Percentiles rank a stretch among this genome's conserved stretches.
phyloP scores from a whole-genome alignment of 495 filamentous ascomycete genomes.

The Neurospora sp. region DNA sequence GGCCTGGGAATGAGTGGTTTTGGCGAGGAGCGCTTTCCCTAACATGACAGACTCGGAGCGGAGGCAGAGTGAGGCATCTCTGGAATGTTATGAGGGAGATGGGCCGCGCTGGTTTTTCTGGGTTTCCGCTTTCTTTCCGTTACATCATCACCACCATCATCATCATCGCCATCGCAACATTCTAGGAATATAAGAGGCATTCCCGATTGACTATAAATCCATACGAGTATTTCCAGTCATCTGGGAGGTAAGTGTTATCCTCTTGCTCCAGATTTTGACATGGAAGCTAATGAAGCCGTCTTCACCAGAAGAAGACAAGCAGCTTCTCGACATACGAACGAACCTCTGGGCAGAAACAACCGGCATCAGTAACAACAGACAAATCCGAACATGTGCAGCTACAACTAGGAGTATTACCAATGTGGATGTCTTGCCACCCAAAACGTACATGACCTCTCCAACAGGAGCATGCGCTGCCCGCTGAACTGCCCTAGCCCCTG shows the following conservation, averaged over 20 bases:
- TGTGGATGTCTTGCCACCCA: too few relatives aligned
- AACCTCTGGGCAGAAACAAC: background rate
- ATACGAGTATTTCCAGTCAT: background rate
- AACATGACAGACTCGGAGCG: background rate
- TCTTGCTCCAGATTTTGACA: background rate
- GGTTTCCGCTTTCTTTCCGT: too few relatives aligned
- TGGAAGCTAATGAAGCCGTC: background rate
- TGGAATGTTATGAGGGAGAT: background rate
- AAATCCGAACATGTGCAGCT: background rate
- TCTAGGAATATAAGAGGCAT: background rate
- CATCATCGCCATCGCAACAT: background rate
- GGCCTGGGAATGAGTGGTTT: background rate
- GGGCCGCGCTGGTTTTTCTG: background rate
- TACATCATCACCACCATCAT: background rate
- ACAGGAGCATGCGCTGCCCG: background rate
- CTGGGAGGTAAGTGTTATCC: background rate
- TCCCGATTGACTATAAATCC: background rate
- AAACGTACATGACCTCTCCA: too few relatives aligned
- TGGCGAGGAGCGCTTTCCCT: background rate
- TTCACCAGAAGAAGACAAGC: background rate
- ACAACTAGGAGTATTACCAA: background rate
- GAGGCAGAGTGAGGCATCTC: background rate
- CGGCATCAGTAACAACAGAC: background rate
- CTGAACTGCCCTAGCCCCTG: background rate
- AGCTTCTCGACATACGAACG: background rate